Conservation (phyloP, 75 land plant genomes). For the Selaginella moellendorffii region DNA sequence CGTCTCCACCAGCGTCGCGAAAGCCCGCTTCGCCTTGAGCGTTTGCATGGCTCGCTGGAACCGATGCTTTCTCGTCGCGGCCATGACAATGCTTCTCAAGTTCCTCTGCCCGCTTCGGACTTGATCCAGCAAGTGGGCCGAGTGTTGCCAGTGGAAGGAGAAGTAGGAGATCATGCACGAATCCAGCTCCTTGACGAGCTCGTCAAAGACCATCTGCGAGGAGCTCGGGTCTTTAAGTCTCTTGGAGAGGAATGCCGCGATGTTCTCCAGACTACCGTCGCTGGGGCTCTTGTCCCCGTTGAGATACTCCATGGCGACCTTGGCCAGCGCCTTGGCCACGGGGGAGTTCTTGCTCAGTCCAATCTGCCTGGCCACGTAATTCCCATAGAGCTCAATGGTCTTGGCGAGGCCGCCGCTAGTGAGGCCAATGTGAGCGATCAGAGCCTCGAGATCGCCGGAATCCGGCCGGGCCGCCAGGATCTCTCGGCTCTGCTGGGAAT, state of each 20-base stretch:
- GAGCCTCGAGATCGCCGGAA: background rate
- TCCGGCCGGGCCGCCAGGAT: background rate
- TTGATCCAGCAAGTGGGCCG: conserved; percentile 15
- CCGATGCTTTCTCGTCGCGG: conserved; percentile 63
- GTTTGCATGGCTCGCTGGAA: conserved; percentile 43
- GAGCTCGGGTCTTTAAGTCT: background rate
- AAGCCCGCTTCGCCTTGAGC: conserved; percentile 45
- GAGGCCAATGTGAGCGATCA: conserved; percentile 5
- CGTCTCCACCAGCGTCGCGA: conserved; percentile 54
- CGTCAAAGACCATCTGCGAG: conserved; percentile 1
- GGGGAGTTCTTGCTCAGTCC: conserved; percentile 26
- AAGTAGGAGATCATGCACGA: conserved; percentile 28
- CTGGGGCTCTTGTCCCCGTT: conserved; percentile 28
- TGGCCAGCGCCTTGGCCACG: conserved; percentile 31
- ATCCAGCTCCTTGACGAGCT: conserved; percentile 21
- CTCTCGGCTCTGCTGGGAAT: background rate
- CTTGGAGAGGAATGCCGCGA: conserved; percentile 14
- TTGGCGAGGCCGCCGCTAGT: conserved; percentile 2
- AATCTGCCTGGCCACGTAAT: conserved; percentile 55
- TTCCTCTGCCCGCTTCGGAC: conserved; percentile 28
- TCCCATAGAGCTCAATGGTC: background rate
- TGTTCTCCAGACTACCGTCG: conserved; percentile 26
- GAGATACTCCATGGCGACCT: conserved; percentile 46
- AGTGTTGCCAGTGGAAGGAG: conserved; percentile 29
- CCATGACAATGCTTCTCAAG: conserved; percentile 34